These are phyloP conservation scores for Lentinula aciculospora DNA, from an alignment of 768 basidiomycete species.

Conservation along the genomic window DNA sequence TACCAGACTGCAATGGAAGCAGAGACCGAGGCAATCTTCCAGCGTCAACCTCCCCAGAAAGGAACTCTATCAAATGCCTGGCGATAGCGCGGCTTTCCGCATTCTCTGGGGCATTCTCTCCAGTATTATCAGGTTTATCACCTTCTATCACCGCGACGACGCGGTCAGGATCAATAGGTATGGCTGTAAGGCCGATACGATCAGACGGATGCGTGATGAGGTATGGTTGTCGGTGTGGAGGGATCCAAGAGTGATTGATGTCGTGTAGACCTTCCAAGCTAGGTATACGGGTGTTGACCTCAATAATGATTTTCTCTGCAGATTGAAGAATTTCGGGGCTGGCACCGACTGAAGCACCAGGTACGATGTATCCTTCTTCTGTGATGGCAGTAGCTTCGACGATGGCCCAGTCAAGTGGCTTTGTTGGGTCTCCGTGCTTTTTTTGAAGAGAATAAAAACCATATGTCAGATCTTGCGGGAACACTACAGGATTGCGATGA, in stretches of 20 bases:
- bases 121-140: constrained; percentile 37
- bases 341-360: constrained; percentile 42
- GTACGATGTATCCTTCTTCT: constrained; percentile 41
- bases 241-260: constrained; percentile 38
- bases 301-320: constrained; percentile 45
- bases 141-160: constrained; percentile 40
- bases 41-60: constrained; percentile 33
- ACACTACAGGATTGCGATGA: constrained; percentile 26
- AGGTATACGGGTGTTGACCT: constrained; percentile 42
- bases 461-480: constrained; percentile 43
- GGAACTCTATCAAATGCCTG: constrained; percentile 37
- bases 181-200: constrained; percentile 37
- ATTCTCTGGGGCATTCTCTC: constrained; percentile 37
- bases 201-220: constrained; percentile 37
- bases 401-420: constrained; percentile 44
- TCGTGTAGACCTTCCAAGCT: constrained; percentile 44
- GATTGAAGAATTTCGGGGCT: constrained; percentile 42
- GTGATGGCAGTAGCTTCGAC: constrained; percentile 45
- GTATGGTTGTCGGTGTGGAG: constrained; percentile 38
- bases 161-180: constrained; percentile 43
- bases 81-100: constrained; percentile 38
- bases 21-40: constrained; percentile 35
- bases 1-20: constrained; percentile 41
- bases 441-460: constrained; percentile 41
- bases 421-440: constrained; percentile 36